Percentiles rank a stretch among this genome's conserved stretches.
These are phyloP conservation scores for Blastobotrys elegans DNA, from an alignment of 1,139 yeast genomes.

Conservation along the genomic window DNA sequence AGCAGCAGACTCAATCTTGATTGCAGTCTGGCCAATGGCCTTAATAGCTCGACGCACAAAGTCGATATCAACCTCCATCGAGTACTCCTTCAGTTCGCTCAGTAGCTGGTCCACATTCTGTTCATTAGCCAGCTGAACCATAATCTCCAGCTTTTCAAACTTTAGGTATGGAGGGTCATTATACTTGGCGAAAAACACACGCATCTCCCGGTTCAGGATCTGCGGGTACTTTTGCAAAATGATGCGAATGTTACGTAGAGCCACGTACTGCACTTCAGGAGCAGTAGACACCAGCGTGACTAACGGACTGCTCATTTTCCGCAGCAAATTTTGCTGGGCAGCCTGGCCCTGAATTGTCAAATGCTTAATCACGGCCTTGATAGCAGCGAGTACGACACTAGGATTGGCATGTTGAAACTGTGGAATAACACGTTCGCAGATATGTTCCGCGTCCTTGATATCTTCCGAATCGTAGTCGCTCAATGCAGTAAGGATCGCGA, in stretches of 20 bases:
- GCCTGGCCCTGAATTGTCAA: slow-evolving; percentile 48
- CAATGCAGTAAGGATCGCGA: slow-evolving; percentile 78
- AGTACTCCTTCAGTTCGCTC: slow-evolving; percentile 82
- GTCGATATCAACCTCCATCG: slow-evolving; percentile 91
- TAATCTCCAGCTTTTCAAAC: slow-evolving; percentile 84
- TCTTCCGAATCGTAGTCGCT: slow-evolving; percentile 57
- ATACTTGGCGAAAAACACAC: slow-evolving; percentile 90
- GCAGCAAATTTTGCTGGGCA: slow-evolving; percentile 46
- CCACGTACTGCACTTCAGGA: slow-evolving; percentile 95
- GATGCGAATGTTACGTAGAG: slow-evolving; percentile 84
- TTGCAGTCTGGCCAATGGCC: slow-evolving; percentile 86
- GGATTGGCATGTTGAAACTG: slow-evolving; percentile 98
- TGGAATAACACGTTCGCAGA: slow-evolving; percentile 87
- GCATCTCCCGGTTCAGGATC: slow-evolving; percentile 69
- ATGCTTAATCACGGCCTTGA: slow-evolving; percentile 76
- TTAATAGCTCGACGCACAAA: slow-evolving; percentile 77
- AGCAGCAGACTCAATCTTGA: slow-evolving; percentile 58
- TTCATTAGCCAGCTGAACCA: slow-evolving; percentile 76
- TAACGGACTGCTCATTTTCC: slow-evolving; percentile 84
- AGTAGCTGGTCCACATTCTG: slow-evolving; percentile 64
- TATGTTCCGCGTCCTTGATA: slow-evolving; percentile 69
- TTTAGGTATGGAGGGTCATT: slow-evolving; percentile 93
- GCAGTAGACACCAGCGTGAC: slow-evolving; percentile 82
- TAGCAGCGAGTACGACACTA: slow-evolving; percentile 83
- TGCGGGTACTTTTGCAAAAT: slow-evolving; percentile 85